phyloP scores from a whole-genome alignment of 2,329 filamentous ascomycete species.

The Zasmidium citrigriseum region DNA sequence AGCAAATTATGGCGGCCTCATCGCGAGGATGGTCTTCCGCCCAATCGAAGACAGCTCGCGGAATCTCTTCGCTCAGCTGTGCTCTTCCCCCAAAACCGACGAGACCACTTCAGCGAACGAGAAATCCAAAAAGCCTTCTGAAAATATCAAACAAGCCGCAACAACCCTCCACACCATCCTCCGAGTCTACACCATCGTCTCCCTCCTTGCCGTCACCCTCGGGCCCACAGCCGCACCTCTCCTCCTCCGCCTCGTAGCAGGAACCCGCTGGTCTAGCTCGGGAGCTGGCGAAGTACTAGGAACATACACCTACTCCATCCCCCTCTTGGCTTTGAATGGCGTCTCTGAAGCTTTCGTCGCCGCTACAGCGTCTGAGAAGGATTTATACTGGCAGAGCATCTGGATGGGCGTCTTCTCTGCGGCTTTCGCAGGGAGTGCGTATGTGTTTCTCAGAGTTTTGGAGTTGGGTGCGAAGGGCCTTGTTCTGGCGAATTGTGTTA shows the following conservation, averaged over 20 bases:
- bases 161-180: conserved; percentile 65
- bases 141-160: conserved; percentile 40
- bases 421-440: conserved; percentile 74
- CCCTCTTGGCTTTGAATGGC: conserved; percentile 87
- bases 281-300: conserved; percentile 74
- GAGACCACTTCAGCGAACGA: conserved; percentile 38
- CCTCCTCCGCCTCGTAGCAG: conserved; percentile 74
- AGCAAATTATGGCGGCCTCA: conserved; percentile 85
- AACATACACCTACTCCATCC: conserved; percentile 89
- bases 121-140: conserved; percentile 8
- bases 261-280: conserved; percentile 71
- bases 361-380: conserved; percentile 72
- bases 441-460: conserved; percentile 69
- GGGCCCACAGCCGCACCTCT: conserved; percentile 75
- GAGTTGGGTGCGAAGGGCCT: conserved; percentile 75
- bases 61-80: conserved; percentile 81
- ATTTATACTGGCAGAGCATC: conserved; percentile 74
- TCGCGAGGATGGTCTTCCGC: conserved; percentile 88
- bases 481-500: conserved; percentile 83
- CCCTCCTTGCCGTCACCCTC: conserved; percentile 66
- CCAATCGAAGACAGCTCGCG: conserved; percentile 93
- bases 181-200: conserved; percentile 72
- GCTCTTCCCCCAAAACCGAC: conserved; percentile 50
- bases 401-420: conserved; percentile 85
- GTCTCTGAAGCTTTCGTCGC: conserved; percentile 91